Conservation (phyloP, 2,329 filamentous ascomycete genomes). For the Cordyceps javanica region DNA sequence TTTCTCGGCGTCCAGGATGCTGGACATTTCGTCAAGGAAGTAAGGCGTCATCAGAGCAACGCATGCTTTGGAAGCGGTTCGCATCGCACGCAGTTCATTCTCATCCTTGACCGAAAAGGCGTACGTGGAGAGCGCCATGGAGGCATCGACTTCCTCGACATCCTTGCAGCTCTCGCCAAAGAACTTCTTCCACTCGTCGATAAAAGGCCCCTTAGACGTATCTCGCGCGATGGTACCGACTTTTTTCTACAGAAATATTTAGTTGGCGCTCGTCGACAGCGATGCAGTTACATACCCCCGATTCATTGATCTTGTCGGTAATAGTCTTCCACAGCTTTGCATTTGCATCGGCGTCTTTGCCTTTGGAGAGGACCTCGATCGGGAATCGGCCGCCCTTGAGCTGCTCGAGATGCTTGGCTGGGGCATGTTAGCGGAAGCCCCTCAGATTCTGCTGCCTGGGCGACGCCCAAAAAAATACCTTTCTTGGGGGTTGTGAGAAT, state of each 20-base stretch:
- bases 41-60: constrained; percentile 93
- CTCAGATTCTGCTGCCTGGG: neutral
- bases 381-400: constrained; percentile 89
- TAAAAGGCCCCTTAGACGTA: constrained; percentile 76
- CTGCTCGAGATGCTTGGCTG: constrained; percentile 87
- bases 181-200: constrained; percentile 90
- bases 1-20: constrained; percentile 91
- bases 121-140: constrained; percentile 70
- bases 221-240: constrained; percentile 84
- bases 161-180: constrained; percentile 77
- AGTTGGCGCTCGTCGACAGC: constrained; percentile 13
- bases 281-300: constrained; percentile 60
- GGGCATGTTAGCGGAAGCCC: constrained; percentile 25
- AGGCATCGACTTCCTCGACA: constrained; percentile 81
- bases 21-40: constrained; percentile 97
- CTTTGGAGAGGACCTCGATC: constrained; percentile 83
- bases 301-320: constrained; percentile 76
- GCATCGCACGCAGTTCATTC: constrained; percentile 85
- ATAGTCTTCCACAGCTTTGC: constrained; percentile 84
- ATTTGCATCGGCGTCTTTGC: constrained; percentile 88
- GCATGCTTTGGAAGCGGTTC: constrained; percentile 88
- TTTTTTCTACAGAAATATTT: constrained; percentile 59
- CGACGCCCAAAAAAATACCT: constrained; percentile 57
- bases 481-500: constrained; percentile 97
- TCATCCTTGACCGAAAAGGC: constrained; percentile 94